Evolutionary conservation across 1,284 basidiomycete genomes (phyloP), one percentile per base, ranked within the genome.

Genomic region (Melampsora larici-populina): DNA sequence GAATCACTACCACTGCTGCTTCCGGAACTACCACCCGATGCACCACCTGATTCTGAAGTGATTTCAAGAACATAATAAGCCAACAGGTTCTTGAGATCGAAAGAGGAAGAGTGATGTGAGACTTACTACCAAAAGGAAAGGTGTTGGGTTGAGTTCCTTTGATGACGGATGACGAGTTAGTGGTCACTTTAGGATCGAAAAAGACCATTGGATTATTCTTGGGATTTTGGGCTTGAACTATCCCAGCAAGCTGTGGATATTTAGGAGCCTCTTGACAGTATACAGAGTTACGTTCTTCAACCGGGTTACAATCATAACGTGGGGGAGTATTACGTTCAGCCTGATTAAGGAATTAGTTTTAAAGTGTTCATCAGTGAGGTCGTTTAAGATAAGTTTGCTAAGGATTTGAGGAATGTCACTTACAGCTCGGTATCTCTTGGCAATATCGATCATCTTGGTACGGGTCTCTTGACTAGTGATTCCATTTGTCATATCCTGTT

Each of bases 221-320:
- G 13, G 74, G 74, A 49, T 76, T 66, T 60, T 76, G 74, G n/a
- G 33, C 31, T 49, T 76, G 74, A 17, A 62, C 36, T 1, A 76
- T 48, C 36, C 74, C 74, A 26, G 58, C 58, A 9, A 69, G 58
- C 66, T 76, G 64, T 2, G 13, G 21, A n/a, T 60, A 58, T 58
- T 63, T 76, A 1, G 74, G 65, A 17, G 49, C 2, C 40, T 68
- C 60, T 31, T n/a, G 55, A 31, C 74, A 76, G n/a, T 76, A 76
- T 9, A 76, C 65, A 51, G 74, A 76, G 29, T 69, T 76, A 13
- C 74, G 65, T 29, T 21, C 26, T 17, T 36, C 46, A 1, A 63
- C 4, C 3, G 66, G 66, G 18, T 8, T 48, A 1, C 1, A 1
- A 7, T 58, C n/a, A 29, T 69, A 76, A 21, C 62, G 48, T 13